Base-by-base conservation (phyloP, 805 yeast species). In the Saturnispora sekii region DNA sequence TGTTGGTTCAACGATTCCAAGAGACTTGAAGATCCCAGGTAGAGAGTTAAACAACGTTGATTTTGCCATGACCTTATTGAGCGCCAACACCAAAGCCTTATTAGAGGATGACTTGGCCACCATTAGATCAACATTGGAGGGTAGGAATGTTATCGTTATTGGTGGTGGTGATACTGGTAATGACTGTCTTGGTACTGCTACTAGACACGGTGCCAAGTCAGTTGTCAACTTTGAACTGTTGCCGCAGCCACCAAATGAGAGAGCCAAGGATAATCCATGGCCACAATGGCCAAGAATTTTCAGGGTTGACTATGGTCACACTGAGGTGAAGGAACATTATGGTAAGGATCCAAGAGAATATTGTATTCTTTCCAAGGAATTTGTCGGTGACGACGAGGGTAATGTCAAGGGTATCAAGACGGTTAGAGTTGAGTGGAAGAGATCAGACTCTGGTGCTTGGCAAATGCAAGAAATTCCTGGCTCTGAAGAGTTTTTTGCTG, bases 141-240 rank as follows among this genome's bases (percentile, higher is more conserved):
- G 93, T 55, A 93, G 90, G 73, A 73, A 84, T 52, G 97, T 90
- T 46, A 80, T 90, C 58, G 97, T 90, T 45, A 90, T 90, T 71
- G 98, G 98, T 59, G 98, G 98, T 72, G 98, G 98, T 78, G 98
- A 90, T 66, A 90, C 97, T 32, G 98, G 98, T 77, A 90, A 90
- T 63, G 98, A 90, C 73, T 90, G 97, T 77, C 75, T 90, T 59
- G 97, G 97, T 67, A 90, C 98, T 37, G 77, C 96, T 17, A 89
- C 93, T 33, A 83, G 97, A 70, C 97, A 93, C 63, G 97, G 96
- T 36, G 97, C 97, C 51, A 80, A 84, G 63, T 84, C 95, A 9
- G 96, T 93, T 47, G 75, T 81, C 52, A 90, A 90, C 75, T 93
- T 90, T 64, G 98, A 90, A 70, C 74, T 90, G 62, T 72, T 90